Evolutionary conservation across 352 stramenopile genomes (phyloP), one percentile per base, ranked within the genome.

Genomic region (Pythium scleroteichum): DNA sequence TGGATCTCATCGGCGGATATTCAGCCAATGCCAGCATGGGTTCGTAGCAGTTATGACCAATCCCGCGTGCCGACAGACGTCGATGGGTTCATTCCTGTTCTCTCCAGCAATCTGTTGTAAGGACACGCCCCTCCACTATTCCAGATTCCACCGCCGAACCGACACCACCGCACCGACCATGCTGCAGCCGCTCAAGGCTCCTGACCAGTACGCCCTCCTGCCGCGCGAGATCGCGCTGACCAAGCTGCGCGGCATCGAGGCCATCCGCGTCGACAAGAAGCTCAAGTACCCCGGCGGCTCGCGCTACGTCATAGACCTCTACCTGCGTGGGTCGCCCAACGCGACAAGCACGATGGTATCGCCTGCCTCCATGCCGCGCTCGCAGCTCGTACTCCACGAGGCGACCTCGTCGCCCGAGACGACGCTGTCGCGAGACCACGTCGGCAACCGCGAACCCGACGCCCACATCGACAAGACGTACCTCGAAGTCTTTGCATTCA

Each of bases 261-360:
- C 32, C 20, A 54, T 62, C 35, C 54, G 54, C 35, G 54, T 62
- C 14, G 46, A 54, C 35, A 32, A 29, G 19, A 62, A 62, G n/a
- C 5, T 54, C 54, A 62, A 62, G 48, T 48, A 40, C 10, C 14
- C 38, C 5, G 52, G 48, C 35, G 56, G 52, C 32, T 59, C 49
- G 26, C 29, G 23, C 29, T 66, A 66, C 20, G 49, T 66, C 12
- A 45, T 66, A 4, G 58, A 59, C 32, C 27, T 66, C 26, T 66
- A 49, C 33, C 12, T 59, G 19, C 57, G 57, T 19, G 2, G 33
- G 10, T 32, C 23, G 23, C 23, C 24, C 33, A 46, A 24, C 23
- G 20, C 32, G n/a, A 19, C 35, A 2, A 17, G 13, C 49, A 8
- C 53, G 27, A 40, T 52, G 27, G 27, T 52, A 23, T 50, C 53